Evolutionary conservation across 441 rosid species (phyloP), one percentile per base, ranked within the genome.

Genomic region (Manihot esculenta): DNA sequence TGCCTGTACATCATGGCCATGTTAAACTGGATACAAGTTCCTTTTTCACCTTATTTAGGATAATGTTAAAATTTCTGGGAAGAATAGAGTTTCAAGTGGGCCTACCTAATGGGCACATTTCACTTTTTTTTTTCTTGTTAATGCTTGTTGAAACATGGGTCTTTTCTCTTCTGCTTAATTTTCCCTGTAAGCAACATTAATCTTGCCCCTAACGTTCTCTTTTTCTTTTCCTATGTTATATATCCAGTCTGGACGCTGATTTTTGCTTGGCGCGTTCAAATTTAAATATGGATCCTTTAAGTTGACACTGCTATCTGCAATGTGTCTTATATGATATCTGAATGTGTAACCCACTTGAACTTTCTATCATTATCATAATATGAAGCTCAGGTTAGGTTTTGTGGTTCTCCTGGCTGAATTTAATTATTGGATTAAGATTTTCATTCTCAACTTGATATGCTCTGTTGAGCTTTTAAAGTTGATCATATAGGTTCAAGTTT

Each of bases 311-410:
- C 44, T 5, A 3, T 48, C 57, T 49, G 45, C 56, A 27, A 56
- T 49, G 8, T 26, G 41, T 44, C 18, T 18, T 58, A 47, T 20
- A 30, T 45, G 15, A 24, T 55, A 27, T 44, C 11, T 10, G 17
- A 33, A 12, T 44, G 18, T 47, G 42, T 44, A 51, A 35, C 21
- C 44, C 18, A 1, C 64, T 12, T 35, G 49, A 65, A 20, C 7
- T 24, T 41, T 68, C 7, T 26, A 17, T 44, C 20, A 51, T 60
- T 26, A 11, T 44, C 20, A 41, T 60, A 27, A 6, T 30, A n/a
- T 63, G 63, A 63, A 59, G 55, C 38, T 26, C 13, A 47, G 45
- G 35, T 23, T 51, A 30, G 26, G 60, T 53, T 54, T 68, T 26
- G 27, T 24, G 21, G n/a, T 44, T 3, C n/a, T 38, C 9, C 4